A percentile compares a stretch with the other conserved stretches of the same genome.
Evolutionary conservation across 495 filamentous ascomycete species (phyloP).

Genomic region (Penicillium diatomitis): DNA sequence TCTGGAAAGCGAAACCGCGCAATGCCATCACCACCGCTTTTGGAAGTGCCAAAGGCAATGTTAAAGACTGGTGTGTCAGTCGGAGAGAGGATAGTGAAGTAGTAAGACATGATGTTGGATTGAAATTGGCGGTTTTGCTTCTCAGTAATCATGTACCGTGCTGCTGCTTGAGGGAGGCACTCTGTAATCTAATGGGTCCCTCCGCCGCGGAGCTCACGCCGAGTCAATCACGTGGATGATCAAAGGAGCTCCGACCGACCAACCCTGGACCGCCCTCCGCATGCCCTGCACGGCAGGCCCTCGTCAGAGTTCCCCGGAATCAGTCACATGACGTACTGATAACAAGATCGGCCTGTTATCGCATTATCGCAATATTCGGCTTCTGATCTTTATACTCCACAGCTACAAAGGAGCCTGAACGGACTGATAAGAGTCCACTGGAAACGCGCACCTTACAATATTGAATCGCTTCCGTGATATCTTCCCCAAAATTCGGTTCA

Average conservation of each 20-base stretch:
- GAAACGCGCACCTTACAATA: not conserved
- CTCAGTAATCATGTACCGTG: no score
- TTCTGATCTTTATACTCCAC: constrained; percentile 5
- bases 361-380: constrained; percentile 13
- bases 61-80: constrained; percentile 93
- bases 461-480: not conserved
- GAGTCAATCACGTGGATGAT: no score
- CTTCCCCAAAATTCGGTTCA: not conserved
- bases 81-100: constrained; percentile 90
- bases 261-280: no score
- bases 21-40: constrained; percentile 85
- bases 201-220: no score
- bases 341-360: constrained; percentile 13
- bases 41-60: constrained; percentile 90
- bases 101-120: constrained; percentile 70
- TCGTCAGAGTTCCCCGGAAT: constrained; percentile 6
- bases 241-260: no score
- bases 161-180: no score
- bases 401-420: not conserved
- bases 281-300: not conserved
- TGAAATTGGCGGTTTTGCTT: not conserved
- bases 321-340: constrained; percentile 14
- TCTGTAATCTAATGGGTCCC: no score
- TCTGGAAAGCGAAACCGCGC: constrained; percentile 68
- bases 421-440: no score